Percentiles rank a stretch among this genome's conserved stretches.
Conservation (phyloP, 78 protist genomes). For the Speleostelium caveatum region DNA sequence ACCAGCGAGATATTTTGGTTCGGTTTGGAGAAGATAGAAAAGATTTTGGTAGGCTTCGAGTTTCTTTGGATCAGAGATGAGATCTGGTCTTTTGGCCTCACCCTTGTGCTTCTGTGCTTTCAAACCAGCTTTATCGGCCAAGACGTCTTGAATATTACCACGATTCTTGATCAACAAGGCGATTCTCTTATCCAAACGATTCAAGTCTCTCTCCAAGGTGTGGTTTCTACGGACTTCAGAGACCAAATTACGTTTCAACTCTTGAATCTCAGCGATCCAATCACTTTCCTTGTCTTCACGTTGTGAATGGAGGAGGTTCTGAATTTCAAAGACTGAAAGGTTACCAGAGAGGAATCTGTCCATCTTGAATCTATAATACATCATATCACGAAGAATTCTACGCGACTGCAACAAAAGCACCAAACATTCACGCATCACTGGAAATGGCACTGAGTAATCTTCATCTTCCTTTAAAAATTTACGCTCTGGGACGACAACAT, state of each 20-base stretch:
- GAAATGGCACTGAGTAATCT: constrained; percentile 81
- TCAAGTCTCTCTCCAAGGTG: constrained; percentile 84
- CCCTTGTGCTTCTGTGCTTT: constrained; percentile 77
- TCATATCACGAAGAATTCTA: constrained; percentile 80
- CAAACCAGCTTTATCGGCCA: constrained; percentile 77
- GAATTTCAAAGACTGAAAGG: constrained; percentile 77
- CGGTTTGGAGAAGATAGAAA: constrained; percentile 89
- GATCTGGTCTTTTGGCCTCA: constrained; percentile 76
- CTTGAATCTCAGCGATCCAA: constrained; percentile 72
- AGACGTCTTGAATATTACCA: constrained; percentile 80
- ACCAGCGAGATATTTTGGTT: constrained; percentile 91
- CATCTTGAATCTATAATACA: constrained; percentile 82
- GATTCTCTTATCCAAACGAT: constrained; percentile 87
- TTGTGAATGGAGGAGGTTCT: constrained; percentile 61
- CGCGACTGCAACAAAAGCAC: constrained; percentile 85
- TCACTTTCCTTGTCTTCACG: constrained; percentile 61
- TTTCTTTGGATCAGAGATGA: constrained; percentile 83
- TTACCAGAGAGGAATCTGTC: constrained; percentile 82
- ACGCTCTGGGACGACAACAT: constrained; percentile 61
- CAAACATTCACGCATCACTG: constrained; percentile 83
- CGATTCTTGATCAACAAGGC: constrained; percentile 88
- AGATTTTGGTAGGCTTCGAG: constrained; percentile 84
- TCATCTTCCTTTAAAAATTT: constrained; percentile 74
- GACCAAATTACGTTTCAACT: constrained; percentile 77
- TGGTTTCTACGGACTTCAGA: constrained; percentile 84